These are phyloP conservation scores for Penicillium herquei DNA, from an alignment of 495 filamentous ascomycete species.

Conservation along the genomic window DNA sequence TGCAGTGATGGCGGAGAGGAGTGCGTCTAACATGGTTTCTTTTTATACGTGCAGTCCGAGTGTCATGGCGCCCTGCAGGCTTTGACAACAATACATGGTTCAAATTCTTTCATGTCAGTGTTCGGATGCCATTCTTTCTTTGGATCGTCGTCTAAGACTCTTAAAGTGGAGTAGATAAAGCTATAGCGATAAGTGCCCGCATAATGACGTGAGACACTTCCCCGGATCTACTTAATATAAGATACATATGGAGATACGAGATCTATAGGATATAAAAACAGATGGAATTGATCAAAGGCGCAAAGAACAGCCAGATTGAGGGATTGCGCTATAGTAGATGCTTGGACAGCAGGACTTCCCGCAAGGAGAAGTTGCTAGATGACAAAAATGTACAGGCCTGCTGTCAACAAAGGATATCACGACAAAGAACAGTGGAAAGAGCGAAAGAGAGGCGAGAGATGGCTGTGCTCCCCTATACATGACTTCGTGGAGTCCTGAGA, in stretches of 20 bases:
- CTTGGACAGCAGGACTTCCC: constrained; percentile 4
- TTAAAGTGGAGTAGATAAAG: constrained; percentile 8
- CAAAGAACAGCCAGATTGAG: background rate
- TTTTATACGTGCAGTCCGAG: too few relatives aligned
- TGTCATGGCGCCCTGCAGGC: too few relatives aligned
- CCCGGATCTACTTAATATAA: background rate
- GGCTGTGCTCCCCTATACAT: constrained; percentile 10
- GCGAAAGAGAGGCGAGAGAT: constrained; percentile 8
- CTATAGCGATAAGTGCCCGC: background rate
- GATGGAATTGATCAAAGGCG: background rate
- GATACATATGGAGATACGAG: background rate
- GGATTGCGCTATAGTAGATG: constrained; percentile 4
- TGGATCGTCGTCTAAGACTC: too few relatives aligned
- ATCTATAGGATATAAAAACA: background rate
- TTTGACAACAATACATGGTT: too few relatives aligned
- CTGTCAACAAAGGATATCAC: constrained; percentile 13
- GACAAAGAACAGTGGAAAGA: constrained; percentile 4
- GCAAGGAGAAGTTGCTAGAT: constrained; percentile 12
- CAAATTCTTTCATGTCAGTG: too few relatives aligned
- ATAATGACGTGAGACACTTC: constrained; percentile 2
- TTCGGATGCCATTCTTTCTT: too few relatives aligned
- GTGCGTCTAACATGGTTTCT: too few relatives aligned
- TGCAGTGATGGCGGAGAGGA: background rate
- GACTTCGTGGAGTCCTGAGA: constrained; percentile 10
- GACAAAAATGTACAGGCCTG: constrained; percentile 22